A percentile compares a stretch with the other conserved stretches of the same genome.
Evolutionary conservation across 2,329 filamentous ascomycete genomes (phyloP).

Genomic region (Fusarium xylarioides): DNA sequence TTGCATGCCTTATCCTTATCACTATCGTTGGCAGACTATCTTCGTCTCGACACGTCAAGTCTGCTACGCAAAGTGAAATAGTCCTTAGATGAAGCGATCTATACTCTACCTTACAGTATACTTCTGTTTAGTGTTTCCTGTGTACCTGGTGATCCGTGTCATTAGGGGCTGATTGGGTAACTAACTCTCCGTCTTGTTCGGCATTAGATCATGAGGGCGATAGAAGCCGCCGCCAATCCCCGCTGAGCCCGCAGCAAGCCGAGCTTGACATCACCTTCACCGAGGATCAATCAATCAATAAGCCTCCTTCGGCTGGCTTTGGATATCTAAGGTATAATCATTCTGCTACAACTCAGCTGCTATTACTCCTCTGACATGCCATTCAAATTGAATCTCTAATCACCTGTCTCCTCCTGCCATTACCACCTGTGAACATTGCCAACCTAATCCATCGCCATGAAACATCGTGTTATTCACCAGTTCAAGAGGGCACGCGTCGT

Average conservation of each 20-base stretch:
- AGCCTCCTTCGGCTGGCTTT: conserved; percentile 31
- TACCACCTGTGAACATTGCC: conserved; percentile 1
- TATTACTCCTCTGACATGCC: conserved; percentile 21
- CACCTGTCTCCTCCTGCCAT: conserved; percentile 6
- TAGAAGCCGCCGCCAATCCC: conserved; percentile 37
- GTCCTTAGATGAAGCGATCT: not conserved
- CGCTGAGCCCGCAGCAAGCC: conserved; percentile 50
- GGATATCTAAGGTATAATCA: conserved; percentile 32
- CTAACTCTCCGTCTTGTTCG: conserved; percentile 43
- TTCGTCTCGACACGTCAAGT: not conserved
- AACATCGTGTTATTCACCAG: conserved; percentile 46
- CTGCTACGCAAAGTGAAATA: not conserved
- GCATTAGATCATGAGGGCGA: conserved; percentile 30
- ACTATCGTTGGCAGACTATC: not conserved
- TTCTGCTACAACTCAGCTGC: not conserved
- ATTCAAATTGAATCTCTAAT: conserved; percentile 16
- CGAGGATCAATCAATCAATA: conserved; percentile 40
- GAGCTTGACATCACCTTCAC: conserved; percentile 46
- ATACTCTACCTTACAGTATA: not conserved
- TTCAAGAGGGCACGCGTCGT: conserved; percentile 42
- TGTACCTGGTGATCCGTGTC: not conserved
- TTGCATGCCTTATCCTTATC: not conserved
- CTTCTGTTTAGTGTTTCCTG: not conserved
- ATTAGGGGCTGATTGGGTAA: conserved; percentile 19
- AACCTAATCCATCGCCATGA: conserved; percentile 42